phyloP scores from a whole-genome alignment of 2,329 filamentous ascomycete species.

The Colletotrichum sp. region DNA sequence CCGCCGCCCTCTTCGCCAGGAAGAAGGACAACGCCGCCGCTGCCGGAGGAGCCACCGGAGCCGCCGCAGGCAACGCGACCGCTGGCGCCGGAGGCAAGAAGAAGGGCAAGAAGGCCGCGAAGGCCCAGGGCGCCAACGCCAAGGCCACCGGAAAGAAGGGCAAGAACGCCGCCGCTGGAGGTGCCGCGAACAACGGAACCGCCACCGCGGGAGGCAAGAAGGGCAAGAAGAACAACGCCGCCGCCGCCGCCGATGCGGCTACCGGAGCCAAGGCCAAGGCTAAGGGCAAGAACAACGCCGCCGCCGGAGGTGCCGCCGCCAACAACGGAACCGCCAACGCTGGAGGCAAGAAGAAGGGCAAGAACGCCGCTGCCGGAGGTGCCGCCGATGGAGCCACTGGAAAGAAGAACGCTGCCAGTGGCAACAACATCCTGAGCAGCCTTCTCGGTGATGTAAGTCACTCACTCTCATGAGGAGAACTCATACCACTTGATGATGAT shows the following conservation, averaged over 20 bases:
- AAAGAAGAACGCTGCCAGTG: neutral
- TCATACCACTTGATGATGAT: neutral
- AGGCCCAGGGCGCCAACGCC: neutral
- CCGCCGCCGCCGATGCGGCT: neutral
- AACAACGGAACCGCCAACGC: conserved; percentile 2
- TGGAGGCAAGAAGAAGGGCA: neutral
- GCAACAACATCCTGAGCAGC: neutral
- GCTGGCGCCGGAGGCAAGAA: neutral
- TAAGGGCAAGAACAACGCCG: neutral
- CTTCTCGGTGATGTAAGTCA: conserved; percentile 1
- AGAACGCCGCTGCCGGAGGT: neutral
- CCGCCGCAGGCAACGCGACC: neutral
- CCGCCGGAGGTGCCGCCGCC: neutral
- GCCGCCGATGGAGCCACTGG: neutral
- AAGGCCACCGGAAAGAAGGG: neutral
- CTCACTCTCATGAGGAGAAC: neutral
- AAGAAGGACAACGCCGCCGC: neutral
- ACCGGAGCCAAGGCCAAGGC: neutral
- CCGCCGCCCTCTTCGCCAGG: neutral
- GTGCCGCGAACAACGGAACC: conserved; percentile 13
- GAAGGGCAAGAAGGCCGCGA: neutral
- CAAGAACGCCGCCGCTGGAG: neutral
- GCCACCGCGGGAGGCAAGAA: neutral
- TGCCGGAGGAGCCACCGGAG: neutral
- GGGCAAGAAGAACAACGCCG: neutral